Evolutionary conservation across 1,284 basidiomycete species (phyloP), one percentile per base, ranked within the genome.

Genomic region (Caloboletus inedulis): DNA sequence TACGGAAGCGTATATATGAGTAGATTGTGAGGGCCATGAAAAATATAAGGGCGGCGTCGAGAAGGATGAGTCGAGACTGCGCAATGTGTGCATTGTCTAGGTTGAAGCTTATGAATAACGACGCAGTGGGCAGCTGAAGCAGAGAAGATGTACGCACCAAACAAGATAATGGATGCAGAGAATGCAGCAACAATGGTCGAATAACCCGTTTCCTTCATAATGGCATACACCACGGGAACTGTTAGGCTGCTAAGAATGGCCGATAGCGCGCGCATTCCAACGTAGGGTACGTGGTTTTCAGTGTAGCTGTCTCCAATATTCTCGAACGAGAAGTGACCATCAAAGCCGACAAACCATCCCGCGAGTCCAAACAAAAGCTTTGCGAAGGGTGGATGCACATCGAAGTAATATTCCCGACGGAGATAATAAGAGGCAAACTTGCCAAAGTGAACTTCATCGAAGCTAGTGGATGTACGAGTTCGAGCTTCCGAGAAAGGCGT

Each of bases 141-240:
- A 34, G 19, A 23, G 5, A 23, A 46, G 31, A 25, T 14, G 40
- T 51, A 72, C 85, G 51, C 61, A 95, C 94, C 94, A 59, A 98
- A 91, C 4, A 96, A 74, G 58, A 99, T 72, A 19, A 99, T 76
- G 47, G 74, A 73, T 1, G 96, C 93, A 42, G 93, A 94, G 66
- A 98, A 93, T 0, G 91, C 84, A 4, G 91, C 85, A 53, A 98
- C 86, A 43, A 91, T 76, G 12, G 92, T 89, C 1, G 94, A 94
- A 69, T 96, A 96, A 7, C 97, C 97, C 54, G 89, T 91, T 75
- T 98, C 93, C 70, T 97, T 89, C 97, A 99, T 98, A 70, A 95
- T 98, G 16, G 82, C 87, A 68, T 95, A 99, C 3, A 99, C 86
- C 57, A 99, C 75, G 0, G 95, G 91, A 10, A 98, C 75, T 1